These are phyloP conservation scores for Apiotrichum montevideense DNA, from an alignment of 1,284 basidiomycete genomes.

Conservation along the genomic window DNA sequence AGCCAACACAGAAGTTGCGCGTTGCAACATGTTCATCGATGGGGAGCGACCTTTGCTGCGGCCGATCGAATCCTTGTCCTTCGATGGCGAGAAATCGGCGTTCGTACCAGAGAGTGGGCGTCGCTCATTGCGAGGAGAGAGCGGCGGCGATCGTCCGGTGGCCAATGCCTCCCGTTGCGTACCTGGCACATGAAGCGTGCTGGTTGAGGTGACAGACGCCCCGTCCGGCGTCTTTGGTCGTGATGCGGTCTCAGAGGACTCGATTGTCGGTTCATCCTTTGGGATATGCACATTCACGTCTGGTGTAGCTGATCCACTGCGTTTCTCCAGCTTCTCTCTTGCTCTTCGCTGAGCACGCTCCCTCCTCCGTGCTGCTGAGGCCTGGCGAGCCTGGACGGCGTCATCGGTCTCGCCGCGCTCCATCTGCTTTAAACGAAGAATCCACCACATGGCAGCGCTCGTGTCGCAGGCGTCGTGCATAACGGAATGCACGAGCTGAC, in stretches of 20 bases:
- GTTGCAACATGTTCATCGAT: constrained; percentile 87
- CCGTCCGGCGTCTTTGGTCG: not conserved
- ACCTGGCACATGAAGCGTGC: not conserved
- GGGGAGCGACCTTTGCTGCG: constrained; percentile 61
- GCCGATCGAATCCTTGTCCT: constrained; percentile 1
- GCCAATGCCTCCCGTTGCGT: not conserved
- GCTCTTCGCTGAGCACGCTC: constrained; percentile 32
- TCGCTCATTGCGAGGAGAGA: not conserved
- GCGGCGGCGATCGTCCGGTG: not conserved
- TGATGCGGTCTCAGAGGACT: not conserved
- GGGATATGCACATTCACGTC: not conserved
- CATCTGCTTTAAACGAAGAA: constrained; percentile 68
- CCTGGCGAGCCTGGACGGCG: constrained; percentile 25
- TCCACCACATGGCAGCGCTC: constrained; percentile 92
- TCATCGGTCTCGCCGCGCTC: constrained; percentile 45
- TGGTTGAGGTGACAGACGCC: not conserved
- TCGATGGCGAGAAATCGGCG: constrained; percentile 16
- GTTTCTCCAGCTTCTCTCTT: constrained; percentile 21
- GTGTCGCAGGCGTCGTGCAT: constrained; percentile 87
- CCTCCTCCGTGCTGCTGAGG: constrained; percentile 21
- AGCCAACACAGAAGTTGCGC: constrained; percentile 76
- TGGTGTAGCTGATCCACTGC: not conserved
- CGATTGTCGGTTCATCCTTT: not conserved
- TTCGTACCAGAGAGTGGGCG: constrained; percentile 4
- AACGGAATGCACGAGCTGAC: constrained; percentile 90